These are phyloP conservation scores for Colletotrichum nymphaeae DNA, from an alignment of 2,329 filamentous ascomycete species.

Conservation along the genomic window DNA sequence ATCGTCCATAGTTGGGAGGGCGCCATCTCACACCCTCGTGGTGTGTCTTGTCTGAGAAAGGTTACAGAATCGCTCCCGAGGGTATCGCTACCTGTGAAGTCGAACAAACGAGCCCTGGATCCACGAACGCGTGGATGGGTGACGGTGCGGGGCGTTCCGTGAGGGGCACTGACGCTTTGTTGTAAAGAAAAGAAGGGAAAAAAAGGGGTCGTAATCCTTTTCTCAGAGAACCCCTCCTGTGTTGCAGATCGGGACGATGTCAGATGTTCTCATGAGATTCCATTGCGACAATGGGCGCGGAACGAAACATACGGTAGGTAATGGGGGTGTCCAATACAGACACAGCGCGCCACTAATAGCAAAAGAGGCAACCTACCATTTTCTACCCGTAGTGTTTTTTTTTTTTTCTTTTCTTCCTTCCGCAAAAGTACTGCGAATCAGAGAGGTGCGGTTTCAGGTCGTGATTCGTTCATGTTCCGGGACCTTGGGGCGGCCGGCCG, in stretches of 20 bases:
- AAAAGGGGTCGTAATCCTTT: background rate
- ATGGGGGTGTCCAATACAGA: background rate
- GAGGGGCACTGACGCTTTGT: too few relatives aligned
- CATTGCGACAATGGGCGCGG: background rate
- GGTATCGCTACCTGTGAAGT: background rate
- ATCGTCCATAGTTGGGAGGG: background rate
- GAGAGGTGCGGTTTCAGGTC: conserved; percentile 3
- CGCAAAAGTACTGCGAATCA: background rate
- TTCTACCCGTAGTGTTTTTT: background rate
- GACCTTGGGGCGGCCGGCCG: background rate
- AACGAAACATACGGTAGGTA: background rate
- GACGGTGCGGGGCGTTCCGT: background rate
- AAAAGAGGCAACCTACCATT: background rate
- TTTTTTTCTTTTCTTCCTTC: too few relatives aligned
- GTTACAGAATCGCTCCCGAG: background rate
- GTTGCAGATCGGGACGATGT: background rate
- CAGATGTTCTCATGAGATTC: background rate
- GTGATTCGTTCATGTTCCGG: background rate
- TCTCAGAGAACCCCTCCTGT: background rate
- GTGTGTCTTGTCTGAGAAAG: background rate
- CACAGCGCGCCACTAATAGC: background rate
- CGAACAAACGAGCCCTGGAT: background rate
- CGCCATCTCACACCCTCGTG: background rate
- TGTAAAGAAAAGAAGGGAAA: background rate
- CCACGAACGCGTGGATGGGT: background rate